Percentiles rank a stretch among this genome's conserved stretches.
These are phyloP conservation scores for Heracleum sosnowskyi DNA, from an alignment of 129 eudicot genomes.

Conservation along the genomic window DNA sequence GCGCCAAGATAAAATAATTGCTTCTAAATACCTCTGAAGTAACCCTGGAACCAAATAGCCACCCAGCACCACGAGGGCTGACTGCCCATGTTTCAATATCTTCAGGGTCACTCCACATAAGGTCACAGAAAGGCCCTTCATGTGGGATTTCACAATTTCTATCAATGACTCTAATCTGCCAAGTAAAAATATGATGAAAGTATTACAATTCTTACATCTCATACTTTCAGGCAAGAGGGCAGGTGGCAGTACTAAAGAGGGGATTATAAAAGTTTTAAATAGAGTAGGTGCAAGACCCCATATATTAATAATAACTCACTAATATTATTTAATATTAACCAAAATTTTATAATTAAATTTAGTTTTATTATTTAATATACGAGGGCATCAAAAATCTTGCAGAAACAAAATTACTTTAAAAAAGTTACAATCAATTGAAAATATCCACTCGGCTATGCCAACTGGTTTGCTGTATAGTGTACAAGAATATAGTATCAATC, in stretches of 20 bases:
- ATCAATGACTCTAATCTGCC: constrained; percentile 87
- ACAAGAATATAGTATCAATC: not conserved
- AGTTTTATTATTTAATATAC: no score
- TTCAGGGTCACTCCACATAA: constrained; percentile 99
- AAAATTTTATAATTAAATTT: no score
- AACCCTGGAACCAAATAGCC: constrained; percentile 99
- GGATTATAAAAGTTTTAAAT: not conserved
- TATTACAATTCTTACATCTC: not conserved
- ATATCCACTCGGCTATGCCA: not conserved
- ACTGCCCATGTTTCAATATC: constrained; percentile 99
- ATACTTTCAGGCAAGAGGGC: not conserved
- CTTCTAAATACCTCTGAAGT: constrained; percentile 66
- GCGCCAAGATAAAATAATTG: not conserved
- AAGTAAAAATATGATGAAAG: constrained; percentile 5
- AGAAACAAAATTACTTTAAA: not conserved
- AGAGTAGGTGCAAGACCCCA: not conserved
- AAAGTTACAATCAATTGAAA: not conserved
- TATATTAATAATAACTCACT: no score
- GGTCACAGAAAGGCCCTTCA: constrained; percentile 97
- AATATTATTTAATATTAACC: no score
- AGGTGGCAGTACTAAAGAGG: not conserved
- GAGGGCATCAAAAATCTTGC: not conserved
- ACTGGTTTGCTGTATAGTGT: not conserved
- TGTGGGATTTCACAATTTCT: constrained; percentile 98
- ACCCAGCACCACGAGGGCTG: constrained; percentile 99